phyloP scores from a whole-genome alignment of 1,284 basidiomycete species.

The Leccinum huronense region DNA sequence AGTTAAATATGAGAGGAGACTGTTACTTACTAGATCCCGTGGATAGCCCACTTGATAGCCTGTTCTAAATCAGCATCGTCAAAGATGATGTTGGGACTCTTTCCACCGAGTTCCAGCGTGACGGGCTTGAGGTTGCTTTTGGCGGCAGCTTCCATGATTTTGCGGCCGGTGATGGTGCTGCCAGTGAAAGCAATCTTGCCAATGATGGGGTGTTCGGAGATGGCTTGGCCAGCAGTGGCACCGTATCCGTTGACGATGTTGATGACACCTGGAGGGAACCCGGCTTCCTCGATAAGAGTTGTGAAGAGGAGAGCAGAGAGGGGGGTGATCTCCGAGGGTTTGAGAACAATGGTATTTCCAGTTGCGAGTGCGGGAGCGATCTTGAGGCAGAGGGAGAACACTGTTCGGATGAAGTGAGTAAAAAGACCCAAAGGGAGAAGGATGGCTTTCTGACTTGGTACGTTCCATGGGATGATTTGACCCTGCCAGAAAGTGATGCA shows the following conservation, averaged over 20 bases:
- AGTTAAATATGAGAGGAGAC: not conserved
- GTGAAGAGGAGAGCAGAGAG: constrained; percentile 40
- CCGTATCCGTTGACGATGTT: constrained; percentile 68
- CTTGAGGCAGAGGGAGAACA: constrained; percentile 64
- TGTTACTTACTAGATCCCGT: constrained; percentile 53
- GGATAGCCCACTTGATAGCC: constrained; percentile 64
- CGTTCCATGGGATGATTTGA: constrained; percentile 16
- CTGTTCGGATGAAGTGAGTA: not conserved
- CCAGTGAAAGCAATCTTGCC: constrained; percentile 53
- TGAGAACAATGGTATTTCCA: constrained; percentile 67
- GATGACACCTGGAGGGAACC: constrained; percentile 67
- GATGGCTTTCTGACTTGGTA: constrained; percentile 8
- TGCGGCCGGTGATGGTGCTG: constrained; percentile 64
- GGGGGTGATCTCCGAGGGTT: constrained; percentile 72
- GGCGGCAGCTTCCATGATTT: constrained; percentile 67
- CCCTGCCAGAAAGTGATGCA: constrained; percentile 4
- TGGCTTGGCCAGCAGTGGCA: constrained; percentile 24
- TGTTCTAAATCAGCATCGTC: constrained; percentile 57
- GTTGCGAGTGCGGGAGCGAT: constrained; percentile 69
- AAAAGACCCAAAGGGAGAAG: too few species aligned
- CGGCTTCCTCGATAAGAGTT: constrained; percentile 41
- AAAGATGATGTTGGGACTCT: constrained; percentile 63
- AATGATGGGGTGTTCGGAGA: constrained; percentile 44
- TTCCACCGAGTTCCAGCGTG: constrained; percentile 75
- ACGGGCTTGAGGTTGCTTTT: constrained; percentile 69